phyloP scores from a whole-genome alignment of 2,329 filamentous ascomycete species.

The Fusarium sp. region DNA sequence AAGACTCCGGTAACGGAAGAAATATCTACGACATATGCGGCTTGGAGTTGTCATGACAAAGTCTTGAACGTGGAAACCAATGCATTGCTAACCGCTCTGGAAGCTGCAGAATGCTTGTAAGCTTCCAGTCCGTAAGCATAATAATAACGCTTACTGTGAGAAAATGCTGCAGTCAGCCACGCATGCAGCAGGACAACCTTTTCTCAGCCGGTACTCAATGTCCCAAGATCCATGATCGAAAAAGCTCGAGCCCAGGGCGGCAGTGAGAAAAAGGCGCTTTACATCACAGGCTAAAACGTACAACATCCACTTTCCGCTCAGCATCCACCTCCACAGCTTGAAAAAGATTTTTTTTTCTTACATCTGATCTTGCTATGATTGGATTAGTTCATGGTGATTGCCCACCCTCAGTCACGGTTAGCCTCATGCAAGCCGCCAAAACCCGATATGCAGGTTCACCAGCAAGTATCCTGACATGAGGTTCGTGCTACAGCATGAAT shows the following conservation, averaged over 20 bases:
- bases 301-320: conserved; percentile 33
- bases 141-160: background rate
- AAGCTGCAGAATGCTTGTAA: conserved; percentile 12
- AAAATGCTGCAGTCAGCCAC: background rate
- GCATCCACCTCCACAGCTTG: conserved; percentile 29
- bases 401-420: conserved; percentile 15
- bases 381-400: conserved; percentile 2
- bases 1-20: conserved; percentile 11
- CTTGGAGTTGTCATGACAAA: conserved; percentile 34
- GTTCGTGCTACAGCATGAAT: conserved; percentile 26
- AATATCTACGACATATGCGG: background rate
- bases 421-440: conserved; percentile 20
- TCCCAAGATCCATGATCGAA: conserved; percentile 13
- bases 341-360: conserved; percentile 33
- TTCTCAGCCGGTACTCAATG: conserved; percentile 5
- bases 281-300: conserved; percentile 18
- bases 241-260: conserved; percentile 23
- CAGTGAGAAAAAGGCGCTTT: conserved; percentile 25
- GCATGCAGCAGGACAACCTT: background rate
- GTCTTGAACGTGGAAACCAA: background rate
- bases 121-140: background rate
- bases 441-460: conserved; percentile 17
- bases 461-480: conserved; percentile 7
- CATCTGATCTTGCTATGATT: conserved; percentile 20
- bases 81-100: background rate